Evolutionary conservation across 345 rosid genomes (phyloP), one percentile per base, ranked within the genome.

Genomic region (Syzygium grande): DNA sequence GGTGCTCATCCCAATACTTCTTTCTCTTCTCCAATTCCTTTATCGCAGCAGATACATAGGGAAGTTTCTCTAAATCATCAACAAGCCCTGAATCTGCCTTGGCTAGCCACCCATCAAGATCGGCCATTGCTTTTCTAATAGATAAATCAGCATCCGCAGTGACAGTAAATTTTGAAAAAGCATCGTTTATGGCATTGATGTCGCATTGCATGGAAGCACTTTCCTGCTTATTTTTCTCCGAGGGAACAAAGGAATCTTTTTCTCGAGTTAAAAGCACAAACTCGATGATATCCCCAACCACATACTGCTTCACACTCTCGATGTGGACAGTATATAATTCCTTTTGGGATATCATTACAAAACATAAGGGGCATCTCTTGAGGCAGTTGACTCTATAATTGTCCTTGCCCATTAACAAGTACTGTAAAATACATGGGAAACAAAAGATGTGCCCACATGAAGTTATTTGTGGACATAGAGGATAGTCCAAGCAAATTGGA

Each of bases 361-460:
- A 98, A 91, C 99, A 98, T 89, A 96, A 88, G 56, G 99, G 99
- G 91, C 99, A 96, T 90, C 98, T 94, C 92, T 94, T 96, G 88
- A 91, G 89, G 90, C 94, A 90, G 14, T 97, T 96, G 0, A 91
- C 92, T 91, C 91, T 93, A 84, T 95, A 93, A 88, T 94, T 92
- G 88, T 94, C 97, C 90, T 92, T 92, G 43, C 95, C 99, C 90
- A 94, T 95, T 86, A 92, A 90, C 91, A 98, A 89, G 86, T 98
- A 98, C 85, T 89, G 96, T 51, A 98, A 92, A 87, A 98, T 90
- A 89, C 99, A 98, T 0, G 99, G 99, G 90, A 98, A 96, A 91
- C 99, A 98, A 93, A 95, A 97, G 11, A 98, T 94, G 87, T 96
- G 99, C n/a, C 99, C 99, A 85, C 99, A 98, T 1, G 97, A 93